Conservation (phyloP, 192 early-diverging fungal species). For the Gonapodya prolifera region DNA sequence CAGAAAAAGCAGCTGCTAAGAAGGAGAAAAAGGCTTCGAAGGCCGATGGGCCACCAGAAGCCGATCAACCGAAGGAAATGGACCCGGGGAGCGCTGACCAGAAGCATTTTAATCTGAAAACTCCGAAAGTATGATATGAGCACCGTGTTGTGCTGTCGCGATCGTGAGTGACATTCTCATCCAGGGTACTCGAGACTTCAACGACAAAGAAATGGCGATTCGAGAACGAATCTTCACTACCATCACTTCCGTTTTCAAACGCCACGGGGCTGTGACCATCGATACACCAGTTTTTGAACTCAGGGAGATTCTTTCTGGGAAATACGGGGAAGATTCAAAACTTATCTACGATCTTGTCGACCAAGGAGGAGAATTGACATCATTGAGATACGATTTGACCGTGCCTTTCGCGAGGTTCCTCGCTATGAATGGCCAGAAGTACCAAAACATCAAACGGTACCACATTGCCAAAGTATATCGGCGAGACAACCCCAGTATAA, state of each 20-base stretch:
- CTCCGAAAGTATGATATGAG: conserved; percentile 44
- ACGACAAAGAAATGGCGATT: conserved; percentile 93
- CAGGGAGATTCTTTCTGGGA: conserved; percentile 88
- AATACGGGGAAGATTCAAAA: conserved; percentile 98
- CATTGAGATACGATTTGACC: conserved; percentile 92
- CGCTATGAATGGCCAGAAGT: conserved; percentile 75
- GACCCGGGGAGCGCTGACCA: conserved; percentile 21
- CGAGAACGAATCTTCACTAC: conserved; percentile 82
- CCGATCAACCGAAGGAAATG: conserved; percentile 6
- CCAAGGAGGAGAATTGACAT: conserved; percentile 93
- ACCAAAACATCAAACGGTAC: conserved; percentile 86
- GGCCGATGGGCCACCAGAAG: conserved; percentile 8
- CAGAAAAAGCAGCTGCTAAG: background rate
- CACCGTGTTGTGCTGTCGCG: background rate
- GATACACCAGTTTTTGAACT: conserved; percentile 98
- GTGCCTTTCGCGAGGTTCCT: conserved; percentile 93
- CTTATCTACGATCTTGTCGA: conserved; percentile 96
- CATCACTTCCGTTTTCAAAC: conserved; percentile 79
- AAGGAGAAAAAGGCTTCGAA: conserved; percentile 36
- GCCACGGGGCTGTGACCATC: conserved; percentile 95
- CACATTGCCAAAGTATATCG: conserved; percentile 98
- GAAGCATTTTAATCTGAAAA: conserved; percentile 56
- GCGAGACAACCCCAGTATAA: conserved; percentile 94
- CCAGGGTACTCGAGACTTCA: conserved; percentile 89
- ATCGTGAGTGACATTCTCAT: conserved; percentile 1